A percentile compares a stretch with the other conserved stretches of the same genome.
Conservation (phyloP, 192 early-diverging fungal genomes). For the Pilobolus umbonatus region DNA sequence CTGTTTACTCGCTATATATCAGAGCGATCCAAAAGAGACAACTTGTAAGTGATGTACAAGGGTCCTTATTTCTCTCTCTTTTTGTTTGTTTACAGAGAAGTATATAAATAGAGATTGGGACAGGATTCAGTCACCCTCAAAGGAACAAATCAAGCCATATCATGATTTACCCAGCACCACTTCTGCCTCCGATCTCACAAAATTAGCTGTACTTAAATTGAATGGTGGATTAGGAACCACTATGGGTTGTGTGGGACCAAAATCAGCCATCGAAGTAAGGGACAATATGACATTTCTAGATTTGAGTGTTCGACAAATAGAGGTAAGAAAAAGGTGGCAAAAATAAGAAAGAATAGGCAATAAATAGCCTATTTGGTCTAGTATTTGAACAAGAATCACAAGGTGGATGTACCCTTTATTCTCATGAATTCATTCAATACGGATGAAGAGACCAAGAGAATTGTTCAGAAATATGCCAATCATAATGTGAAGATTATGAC, state of each 20-base stretch:
- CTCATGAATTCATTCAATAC: constrained; percentile 99
- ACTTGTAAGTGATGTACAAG: constrained; percentile 53
- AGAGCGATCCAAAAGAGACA: constrained; percentile 71
- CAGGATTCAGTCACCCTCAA: constrained; percentile 86
- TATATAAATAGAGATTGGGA: constrained; percentile 76
- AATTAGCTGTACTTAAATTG: constrained; percentile 97
- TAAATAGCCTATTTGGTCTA: constrained; percentile 21
- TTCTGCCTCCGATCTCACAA: constrained; percentile 62
- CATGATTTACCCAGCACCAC: constrained; percentile 53
- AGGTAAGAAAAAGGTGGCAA: constrained; percentile 47
- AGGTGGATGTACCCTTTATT: constrained; percentile 92
- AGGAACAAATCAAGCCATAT: constrained; percentile 86
- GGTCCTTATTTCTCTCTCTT: neutral
- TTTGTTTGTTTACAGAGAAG: neutral
- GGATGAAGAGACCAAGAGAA: constrained; percentile 92
- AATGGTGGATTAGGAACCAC: constrained; percentile 99
- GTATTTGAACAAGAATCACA: constrained; percentile 87
- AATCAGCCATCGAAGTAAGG: constrained; percentile 97
- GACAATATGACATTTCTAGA: constrained; percentile 99
- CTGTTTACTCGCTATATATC: constrained; percentile 83
- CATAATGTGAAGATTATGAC: constrained; percentile 93
- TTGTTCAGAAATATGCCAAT: constrained; percentile 95
- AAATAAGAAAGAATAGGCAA: neutral
- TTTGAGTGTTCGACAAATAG: constrained; percentile 96
- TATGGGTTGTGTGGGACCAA: constrained; percentile 99